Conservation (phyloP, 495 filamentous ascomycete genomes). For the Pyronema omphalodes region DNA sequence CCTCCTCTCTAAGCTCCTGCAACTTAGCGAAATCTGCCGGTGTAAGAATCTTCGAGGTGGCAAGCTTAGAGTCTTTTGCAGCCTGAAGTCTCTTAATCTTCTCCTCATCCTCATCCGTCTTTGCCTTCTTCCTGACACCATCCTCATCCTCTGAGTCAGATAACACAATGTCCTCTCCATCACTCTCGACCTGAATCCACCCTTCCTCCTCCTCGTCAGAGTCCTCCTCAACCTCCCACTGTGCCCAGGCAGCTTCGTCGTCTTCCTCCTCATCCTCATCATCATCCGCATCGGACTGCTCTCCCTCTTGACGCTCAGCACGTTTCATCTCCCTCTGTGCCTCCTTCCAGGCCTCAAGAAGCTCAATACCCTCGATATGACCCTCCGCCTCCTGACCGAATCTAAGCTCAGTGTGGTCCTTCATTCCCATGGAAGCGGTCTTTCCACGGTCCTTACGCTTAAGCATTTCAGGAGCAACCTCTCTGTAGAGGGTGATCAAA, state of each 20-base stretch:
- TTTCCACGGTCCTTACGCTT: slow-evolving; percentile 83
- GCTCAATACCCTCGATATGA: slow-evolving; percentile 78
- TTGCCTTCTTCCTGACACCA: slow-evolving; percentile 46
- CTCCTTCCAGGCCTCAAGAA: slow-evolving; percentile 84
- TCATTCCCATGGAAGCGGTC: slow-evolving; percentile 67
- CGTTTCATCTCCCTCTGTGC: slow-evolving; percentile 60
- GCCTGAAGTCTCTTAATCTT: neutral
- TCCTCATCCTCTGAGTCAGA: slow-evolving; percentile 52
- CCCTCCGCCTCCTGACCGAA: slow-evolving; percentile 68
- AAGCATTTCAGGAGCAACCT: slow-evolving; percentile 75
- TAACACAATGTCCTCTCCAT: slow-evolving; percentile 53
- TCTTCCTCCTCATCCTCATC: slow-evolving; percentile 36
- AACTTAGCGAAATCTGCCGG: slow-evolving; percentile 52
- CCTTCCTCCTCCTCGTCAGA: slow-evolving; percentile 50
- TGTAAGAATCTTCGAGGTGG: slow-evolving; percentile 21
- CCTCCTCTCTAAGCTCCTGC: slow-evolving; percentile 59
- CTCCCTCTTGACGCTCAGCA: slow-evolving; percentile 42
- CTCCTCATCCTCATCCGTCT: slow-evolving; percentile 18
- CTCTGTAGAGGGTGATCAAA: slow-evolving; percentile 72
- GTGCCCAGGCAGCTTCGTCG: slow-evolving; percentile 53
- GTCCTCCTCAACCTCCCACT: slow-evolving; percentile 71
- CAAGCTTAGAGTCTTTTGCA: slow-evolving; percentile 13
- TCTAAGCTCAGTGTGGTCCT: slow-evolving; percentile 34
- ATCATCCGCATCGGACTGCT: slow-evolving; percentile 38
- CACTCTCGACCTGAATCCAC: slow-evolving; percentile 82